Evolutionary conservation across 2,329 filamentous ascomycete genomes (phyloP).

Genomic region (Hirsutella minnesotensis): DNA sequence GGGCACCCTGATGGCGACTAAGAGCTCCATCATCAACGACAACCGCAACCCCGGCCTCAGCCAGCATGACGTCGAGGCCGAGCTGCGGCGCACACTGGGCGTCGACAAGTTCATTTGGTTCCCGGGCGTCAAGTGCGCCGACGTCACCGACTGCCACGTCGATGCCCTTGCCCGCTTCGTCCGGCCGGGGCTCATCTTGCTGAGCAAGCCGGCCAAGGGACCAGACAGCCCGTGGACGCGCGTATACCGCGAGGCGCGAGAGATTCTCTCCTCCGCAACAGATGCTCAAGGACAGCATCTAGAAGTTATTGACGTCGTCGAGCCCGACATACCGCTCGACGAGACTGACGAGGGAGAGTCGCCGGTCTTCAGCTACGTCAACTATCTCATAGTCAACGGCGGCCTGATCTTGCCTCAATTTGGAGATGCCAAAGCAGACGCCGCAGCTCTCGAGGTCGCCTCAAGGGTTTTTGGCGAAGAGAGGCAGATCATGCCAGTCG

Average conservation of each 20-base stretch:
- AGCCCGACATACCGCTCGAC: slow-evolving; percentile 9
- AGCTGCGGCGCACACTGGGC: slow-evolving; percentile 11
- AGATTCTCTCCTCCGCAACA: slow-evolving; percentile 6
- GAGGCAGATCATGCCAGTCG: slow-evolving; percentile 9
- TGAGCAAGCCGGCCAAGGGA: slow-evolving; percentile 9
- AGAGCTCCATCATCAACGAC: slow-evolving; percentile 16
- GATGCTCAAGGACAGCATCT: slow-evolving; percentile 12
- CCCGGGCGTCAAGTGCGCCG: slow-evolving; percentile 9
- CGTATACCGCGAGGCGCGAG: slow-evolving; percentile 13
- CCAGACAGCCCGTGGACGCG: slow-evolving; percentile 2
- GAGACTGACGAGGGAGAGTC: slow-evolving; percentile 1
- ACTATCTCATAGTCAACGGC: slow-evolving; percentile 16
- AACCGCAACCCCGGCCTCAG: slow-evolving; percentile 14
- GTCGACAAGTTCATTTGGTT: slow-evolving; percentile 17
- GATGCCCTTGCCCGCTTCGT: slow-evolving; percentile 16
- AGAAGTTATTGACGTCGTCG: slow-evolving; percentile 11
- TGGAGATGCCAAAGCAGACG: slow-evolving; percentile 11
- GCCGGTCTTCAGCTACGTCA: slow-evolving; percentile 12
- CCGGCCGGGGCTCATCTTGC: slow-evolving; percentile 10
- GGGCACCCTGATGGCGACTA: slow-evolving; percentile 15
- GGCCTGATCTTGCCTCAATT: slow-evolving; percentile 17
- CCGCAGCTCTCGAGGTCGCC: slow-evolving; percentile 9
- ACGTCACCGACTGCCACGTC: slow-evolving; percentile 17
- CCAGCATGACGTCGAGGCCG: slow-evolving; percentile 10
- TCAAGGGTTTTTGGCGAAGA: slow-evolving; percentile 1